Evolutionary conservation across 1,284 basidiomycete species (phyloP).

Genomic region (Ganoderma resinaceum): DNA sequence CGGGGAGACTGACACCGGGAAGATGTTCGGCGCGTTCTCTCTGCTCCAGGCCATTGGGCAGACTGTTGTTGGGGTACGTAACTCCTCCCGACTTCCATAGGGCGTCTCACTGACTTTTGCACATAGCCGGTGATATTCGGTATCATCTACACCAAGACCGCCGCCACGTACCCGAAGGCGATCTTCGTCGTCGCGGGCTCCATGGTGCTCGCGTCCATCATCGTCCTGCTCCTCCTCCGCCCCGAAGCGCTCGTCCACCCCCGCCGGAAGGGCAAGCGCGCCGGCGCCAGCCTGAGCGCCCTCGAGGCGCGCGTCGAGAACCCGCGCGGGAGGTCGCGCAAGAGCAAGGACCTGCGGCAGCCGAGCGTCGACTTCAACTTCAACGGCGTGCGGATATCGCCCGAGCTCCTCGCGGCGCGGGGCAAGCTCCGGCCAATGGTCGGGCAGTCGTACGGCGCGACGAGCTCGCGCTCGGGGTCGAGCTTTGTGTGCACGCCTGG

Average conservation of each 20-base stretch:
- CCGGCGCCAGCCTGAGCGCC: constrained; percentile 1
- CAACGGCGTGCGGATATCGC: background rate
- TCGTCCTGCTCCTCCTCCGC: constrained; percentile 57
- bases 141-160: constrained; percentile 69
- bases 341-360: constrained; percentile 44
- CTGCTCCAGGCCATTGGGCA: constrained; percentile 70
- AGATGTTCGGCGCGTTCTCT: constrained; percentile 73
- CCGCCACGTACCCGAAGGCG: constrained; percentile 68
- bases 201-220: constrained; percentile 56
- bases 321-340: constrained; percentile 45
- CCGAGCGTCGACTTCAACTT: constrained; percentile 15
- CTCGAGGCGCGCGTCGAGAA: constrained; percentile 34
- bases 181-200: constrained; percentile 66
- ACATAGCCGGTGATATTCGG: constrained; percentile 74
- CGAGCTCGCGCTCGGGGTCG: constrained; percentile 22
- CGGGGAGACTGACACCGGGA: constrained; percentile 49
- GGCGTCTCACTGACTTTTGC: background rate
- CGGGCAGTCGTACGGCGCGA: constrained; percentile 16
- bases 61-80: constrained; percentile 71
- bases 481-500: background rate
- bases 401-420: background rate
- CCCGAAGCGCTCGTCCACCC: constrained; percentile 43
- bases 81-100: too few species aligned
- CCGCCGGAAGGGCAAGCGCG: constrained; percentile 19
- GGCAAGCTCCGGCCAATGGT: constrained; percentile 6